A percentile compares a stretch with the other conserved stretches of the same genome.
Conservation (phyloP, 306 rosid genomes). For the Pterocarpus santalinus region DNA sequence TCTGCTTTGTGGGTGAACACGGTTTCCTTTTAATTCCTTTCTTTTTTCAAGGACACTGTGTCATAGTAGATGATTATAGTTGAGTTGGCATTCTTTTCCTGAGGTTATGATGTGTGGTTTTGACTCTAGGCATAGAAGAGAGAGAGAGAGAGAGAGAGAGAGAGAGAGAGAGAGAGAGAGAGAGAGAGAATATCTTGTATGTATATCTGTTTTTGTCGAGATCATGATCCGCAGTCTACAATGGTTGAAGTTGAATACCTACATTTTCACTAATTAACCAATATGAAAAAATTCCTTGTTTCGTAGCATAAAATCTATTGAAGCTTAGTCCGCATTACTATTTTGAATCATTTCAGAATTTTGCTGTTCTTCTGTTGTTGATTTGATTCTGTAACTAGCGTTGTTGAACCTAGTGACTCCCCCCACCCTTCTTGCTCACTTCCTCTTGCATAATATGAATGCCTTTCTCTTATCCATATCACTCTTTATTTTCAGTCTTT, state of each 20-base stretch:
- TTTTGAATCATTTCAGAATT: slow-evolving; percentile 21
- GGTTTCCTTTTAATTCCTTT: background rate
- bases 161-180: background rate
- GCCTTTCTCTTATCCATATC: too few species aligned
- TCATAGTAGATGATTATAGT: background rate
- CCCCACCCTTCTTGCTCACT: too few species aligned
- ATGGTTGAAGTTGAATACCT: slow-evolving; percentile 19
- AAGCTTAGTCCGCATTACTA: background rate
- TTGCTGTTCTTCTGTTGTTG: slow-evolving; percentile 22
- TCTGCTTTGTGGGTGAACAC: background rate
- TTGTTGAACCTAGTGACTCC: too few species aligned
- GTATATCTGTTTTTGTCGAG: slow-evolving; percentile 12
- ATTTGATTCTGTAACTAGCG: background rate
- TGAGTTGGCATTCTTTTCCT: slow-evolving; percentile 29
- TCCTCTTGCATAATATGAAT: too few species aligned
- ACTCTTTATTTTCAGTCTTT: background rate
- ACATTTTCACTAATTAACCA: slow-evolving; percentile 27
- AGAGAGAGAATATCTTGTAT: background rate
- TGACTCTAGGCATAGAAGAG: too few species aligned
- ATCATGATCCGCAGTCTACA: slow-evolving; percentile 24
- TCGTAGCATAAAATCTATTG: slow-evolving; percentile 9
- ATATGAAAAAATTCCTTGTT: background rate
- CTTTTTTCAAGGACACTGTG: background rate
- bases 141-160: too few species aligned
- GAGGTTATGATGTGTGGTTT: slow-evolving; percentile 28